Base-by-base conservation (phyloP, 345 rosid species). In the Anastatica hierochuntica region DNA sequence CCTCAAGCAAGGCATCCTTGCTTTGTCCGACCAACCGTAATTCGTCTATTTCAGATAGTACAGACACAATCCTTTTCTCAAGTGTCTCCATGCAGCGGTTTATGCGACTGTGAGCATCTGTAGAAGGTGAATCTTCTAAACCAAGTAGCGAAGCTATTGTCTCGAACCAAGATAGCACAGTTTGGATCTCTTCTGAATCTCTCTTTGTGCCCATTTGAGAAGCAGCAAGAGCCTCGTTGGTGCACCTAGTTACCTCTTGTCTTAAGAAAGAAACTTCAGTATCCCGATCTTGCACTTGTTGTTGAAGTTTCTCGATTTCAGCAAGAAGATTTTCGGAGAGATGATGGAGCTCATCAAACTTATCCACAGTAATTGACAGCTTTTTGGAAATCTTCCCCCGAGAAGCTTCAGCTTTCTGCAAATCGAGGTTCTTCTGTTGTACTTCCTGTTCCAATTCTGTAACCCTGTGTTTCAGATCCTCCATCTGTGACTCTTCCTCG, bases 231-330 rank as follows among this genome's bases (percentile, higher is more conserved):
- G 66, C 90, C 24, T 85, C 96, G 71, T 84, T 76, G 55, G 95
- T 85, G 70, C 90, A 88, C 74, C 95, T 83, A 18, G 96, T 87
- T 56, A 88, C 95, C 74, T 90, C 98, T 72, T 90, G 92, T 73
- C 98, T 83, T 44, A 90, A 78, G 83, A 85, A 87, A 61, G 98
- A 92, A 47, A 92, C 74, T 79, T 92, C 96, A 30, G 77, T 63
- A 76, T 85, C 94, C 43, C 88, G 85, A 61, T 92, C 95, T 71
- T 81, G 83, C 68, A 88, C 56, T 66, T 88, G 95, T 26, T 73
- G 71, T 56, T 88, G 95, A 69, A 88, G 88, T 68, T 82, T 85
- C 77, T 90, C 98, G 36, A 87, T 78, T 81, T 90, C 92, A 27
- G 72, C 61, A 6, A 90, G 79, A 53, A 90, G 87, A 64, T 74